Base-by-base conservation (phyloP, 2,329 filamentous ascomycete genomes). In the Helminthosporium solani region DNA sequence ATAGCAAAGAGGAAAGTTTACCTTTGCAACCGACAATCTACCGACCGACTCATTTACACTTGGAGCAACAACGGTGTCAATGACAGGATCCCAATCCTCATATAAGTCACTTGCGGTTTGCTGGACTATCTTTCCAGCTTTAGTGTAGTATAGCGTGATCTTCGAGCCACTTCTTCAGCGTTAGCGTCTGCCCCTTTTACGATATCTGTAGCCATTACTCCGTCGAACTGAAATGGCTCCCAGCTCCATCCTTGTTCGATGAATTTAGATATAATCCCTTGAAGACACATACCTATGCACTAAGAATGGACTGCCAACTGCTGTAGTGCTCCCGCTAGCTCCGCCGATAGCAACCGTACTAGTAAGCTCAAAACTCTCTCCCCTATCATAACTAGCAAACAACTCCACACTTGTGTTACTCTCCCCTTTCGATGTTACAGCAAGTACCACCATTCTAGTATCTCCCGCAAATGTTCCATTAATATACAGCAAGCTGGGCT, bases 331-430 rank as follows among this genome's bases (percentile, higher is more conserved):
- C 12, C 41, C 45, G 4, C 45, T 16, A 1, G 40, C 40, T 2
- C 57, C 53, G 9, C 55, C 57, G 23, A 34, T 53, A 3, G 45
- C 53, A 35, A 58, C 46, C 12, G 36, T 35, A 19, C 49, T 46
- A 19, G 50, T 46, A 40, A 56, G 47, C 14, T 55, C 53, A 38
- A 45, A 60, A 9, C 27, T 55, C 33, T 46, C 46, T 9, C 55
- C 57, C 11, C 33, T 14, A 31, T 60, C 52, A 34, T 40, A 42
- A 25, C 46, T 50, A 15, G 47, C 50, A 42, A 57, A 60, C 0
- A 60, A 14, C 36, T 60, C 53, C 18, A 60, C 56, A 25, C 54
- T 53, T 14, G 57, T 57, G n/a, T 47, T 54, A n/a, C 31, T 47
- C 3, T 45, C 46, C 36, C 56, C 50, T 9, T 53, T 46, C 1